Percentiles rank a stretch among this genome's conserved stretches.
These are phyloP conservation scores for Agrocybe praecox DNA, from an alignment of 768 basidiomycete species.

Conservation along the genomic window DNA sequence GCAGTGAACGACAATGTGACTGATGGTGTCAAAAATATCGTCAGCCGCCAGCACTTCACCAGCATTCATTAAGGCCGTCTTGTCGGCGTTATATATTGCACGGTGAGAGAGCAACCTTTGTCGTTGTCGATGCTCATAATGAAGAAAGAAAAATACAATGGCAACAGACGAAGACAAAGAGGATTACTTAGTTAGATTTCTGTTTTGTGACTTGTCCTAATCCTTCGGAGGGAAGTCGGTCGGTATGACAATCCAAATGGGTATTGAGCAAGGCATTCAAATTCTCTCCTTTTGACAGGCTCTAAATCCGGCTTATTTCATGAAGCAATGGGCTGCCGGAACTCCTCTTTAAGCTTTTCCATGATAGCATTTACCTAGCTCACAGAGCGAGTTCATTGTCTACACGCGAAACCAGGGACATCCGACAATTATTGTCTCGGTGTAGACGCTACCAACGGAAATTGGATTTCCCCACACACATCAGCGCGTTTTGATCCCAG, in stretches of 20 bases:
- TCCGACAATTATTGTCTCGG: neutral
- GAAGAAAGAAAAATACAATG: neutral
- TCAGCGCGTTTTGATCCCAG: conserved; percentile 5
- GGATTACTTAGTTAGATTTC: neutral
- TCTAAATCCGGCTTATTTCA: conserved; percentile 16
- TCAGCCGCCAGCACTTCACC: neutral
- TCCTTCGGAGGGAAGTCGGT: conserved; percentile 21
- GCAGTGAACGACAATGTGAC: conserved; percentile 11
- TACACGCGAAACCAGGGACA: neutral
- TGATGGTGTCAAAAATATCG: conserved; percentile 18
- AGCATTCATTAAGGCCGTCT: conserved; percentile 9
- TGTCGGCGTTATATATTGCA: conserved; percentile 9
- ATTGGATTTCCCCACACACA: conserved; percentile 2
- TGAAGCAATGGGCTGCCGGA: conserved; percentile 1
- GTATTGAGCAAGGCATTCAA: conserved; percentile 9
- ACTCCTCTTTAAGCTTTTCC: conserved; percentile 5
- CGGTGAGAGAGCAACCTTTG: neutral
- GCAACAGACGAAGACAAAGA: too few relatives aligned
- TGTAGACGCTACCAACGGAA: neutral
- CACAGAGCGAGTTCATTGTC: too few relatives aligned
- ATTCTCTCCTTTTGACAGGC: conserved; percentile 12
- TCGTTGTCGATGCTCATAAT: neutral
- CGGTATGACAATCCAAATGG: conserved; percentile 30
- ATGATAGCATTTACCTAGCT: neutral
- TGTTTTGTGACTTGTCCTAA: conserved; percentile 7